Evolutionary conservation across 257 asterid genomes (phyloP).

Genomic region (Parsonsia alboflavescens): DNA sequence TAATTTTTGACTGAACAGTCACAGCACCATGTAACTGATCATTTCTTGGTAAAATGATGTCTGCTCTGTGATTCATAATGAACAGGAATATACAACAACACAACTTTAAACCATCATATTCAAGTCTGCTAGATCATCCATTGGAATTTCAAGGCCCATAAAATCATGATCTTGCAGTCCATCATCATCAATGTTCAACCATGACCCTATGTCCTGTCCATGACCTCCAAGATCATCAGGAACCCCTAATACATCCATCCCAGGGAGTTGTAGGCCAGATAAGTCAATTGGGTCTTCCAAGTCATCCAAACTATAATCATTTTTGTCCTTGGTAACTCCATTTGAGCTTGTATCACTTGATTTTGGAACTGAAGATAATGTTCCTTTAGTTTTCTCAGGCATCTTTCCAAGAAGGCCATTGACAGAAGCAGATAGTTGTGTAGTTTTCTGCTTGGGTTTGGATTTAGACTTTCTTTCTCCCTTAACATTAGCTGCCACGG

Average conservation of each 20-base stretch:
- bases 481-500: conserved; percentile 45
- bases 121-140: conserved; percentile 79
- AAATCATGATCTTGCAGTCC: conserved; percentile 65
- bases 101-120: conserved; percentile 76
- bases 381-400: conserved; percentile 51
- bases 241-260: conserved; percentile 67
- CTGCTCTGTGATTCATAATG: conserved; percentile 35
- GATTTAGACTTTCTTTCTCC: conserved; percentile 84
- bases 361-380: conserved; percentile 36
- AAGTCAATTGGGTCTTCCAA: conserved; percentile 92
- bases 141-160: conserved; percentile 81
- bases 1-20: conserved; percentile 31
- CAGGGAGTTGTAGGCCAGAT: conserved; percentile 83
- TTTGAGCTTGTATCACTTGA: conserved; percentile 46
- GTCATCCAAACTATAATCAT: conserved; percentile 39
- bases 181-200: conserved; percentile 81
- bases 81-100: conserved; percentile 47
- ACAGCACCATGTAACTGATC: conserved; percentile 44
- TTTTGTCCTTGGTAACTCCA: conserved; percentile 38
- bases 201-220: conserved; percentile 82
- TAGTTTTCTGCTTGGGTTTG: conserved; percentile 73
- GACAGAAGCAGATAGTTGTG: conserved; percentile 64
- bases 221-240: conserved; percentile 67
- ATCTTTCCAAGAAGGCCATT: conserved; percentile 65
- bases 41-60: conserved; percentile 28